These are phyloP conservation scores for Aspergillus jensenii DNA, from an alignment of 2,329 filamentous ascomycete genomes.

Conservation along the genomic window DNA sequence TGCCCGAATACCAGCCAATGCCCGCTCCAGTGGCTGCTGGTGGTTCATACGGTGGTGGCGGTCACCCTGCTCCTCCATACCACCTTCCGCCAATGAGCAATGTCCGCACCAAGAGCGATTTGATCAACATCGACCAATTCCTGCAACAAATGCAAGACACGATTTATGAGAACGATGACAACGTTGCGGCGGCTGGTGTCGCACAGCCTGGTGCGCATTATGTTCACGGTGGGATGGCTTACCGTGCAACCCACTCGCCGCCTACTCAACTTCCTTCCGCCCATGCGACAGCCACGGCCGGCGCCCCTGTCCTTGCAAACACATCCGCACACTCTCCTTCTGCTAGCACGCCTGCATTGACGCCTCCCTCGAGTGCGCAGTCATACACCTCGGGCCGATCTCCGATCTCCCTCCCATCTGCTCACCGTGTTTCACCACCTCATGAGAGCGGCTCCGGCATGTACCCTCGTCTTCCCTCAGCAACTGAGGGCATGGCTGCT, in stretches of 20 bases:
- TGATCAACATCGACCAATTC: conserved; percentile 91
- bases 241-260: conserved; percentile 60
- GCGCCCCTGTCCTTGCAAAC: conserved; percentile 40
- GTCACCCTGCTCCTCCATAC: conserved; percentile 74
- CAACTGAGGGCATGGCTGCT: conserved; percentile 55
- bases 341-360: conserved; percentile 60
- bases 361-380: conserved; percentile 61
- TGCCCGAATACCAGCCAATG: conserved; percentile 54
- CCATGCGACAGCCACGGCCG: conserved; percentile 41
- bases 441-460: conserved; percentile 52
- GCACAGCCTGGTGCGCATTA: conserved; percentile 72
- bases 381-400: conserved; percentile 65
- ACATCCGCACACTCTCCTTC: conserved; percentile 46
- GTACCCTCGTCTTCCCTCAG: conserved; percentile 64
- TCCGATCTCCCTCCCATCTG: conserved; percentile 54
- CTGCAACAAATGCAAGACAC: conserved; percentile 95
- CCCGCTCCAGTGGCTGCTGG: conserved; percentile 55
- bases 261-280: conserved; percentile 43
- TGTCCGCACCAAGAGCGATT: conserved; percentile 87
- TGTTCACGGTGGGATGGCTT: conserved; percentile 51
- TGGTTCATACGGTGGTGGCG: conserved; percentile 56
- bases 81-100: conserved; percentile 84
- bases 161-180: conserved; percentile 87
- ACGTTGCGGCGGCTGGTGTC: conserved; percentile 74
- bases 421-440: conserved; percentile 52